Evolutionary conservation across 1,284 basidiomycete species (phyloP).

Genomic region (Leucoagaricus sp.): DNA sequence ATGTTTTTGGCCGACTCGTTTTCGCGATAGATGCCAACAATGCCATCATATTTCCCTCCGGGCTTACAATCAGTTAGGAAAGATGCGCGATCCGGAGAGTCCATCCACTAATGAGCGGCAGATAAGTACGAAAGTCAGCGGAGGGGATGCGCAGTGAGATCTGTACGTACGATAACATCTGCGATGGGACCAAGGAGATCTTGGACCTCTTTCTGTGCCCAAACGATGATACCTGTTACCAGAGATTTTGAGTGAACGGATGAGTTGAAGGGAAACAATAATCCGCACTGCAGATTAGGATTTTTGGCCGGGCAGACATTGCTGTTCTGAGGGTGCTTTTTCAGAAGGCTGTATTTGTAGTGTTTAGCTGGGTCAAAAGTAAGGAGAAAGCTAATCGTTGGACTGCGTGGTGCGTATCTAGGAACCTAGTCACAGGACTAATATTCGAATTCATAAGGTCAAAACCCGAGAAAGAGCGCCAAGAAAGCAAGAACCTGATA

Average conservation of each 20-base stretch:
- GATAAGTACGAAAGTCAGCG: not conserved
- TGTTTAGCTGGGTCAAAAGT: too few species aligned
- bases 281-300: constrained; percentile 46
- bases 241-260: not conserved
- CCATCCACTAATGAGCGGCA: constrained; percentile 49
- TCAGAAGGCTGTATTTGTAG: too few species aligned
- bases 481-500: not conserved
- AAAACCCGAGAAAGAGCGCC: not conserved
- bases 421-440: not conserved
- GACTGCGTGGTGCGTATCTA: not conserved
- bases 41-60: constrained; percentile 73
- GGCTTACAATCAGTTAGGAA: constrained; percentile 69
- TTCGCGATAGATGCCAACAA: constrained; percentile 81
- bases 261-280: not conserved
- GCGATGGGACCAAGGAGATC: constrained; percentile 68
- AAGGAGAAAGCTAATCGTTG: not conserved
- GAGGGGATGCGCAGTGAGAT: constrained; percentile 1
- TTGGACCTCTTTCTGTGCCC: constrained; percentile 78
- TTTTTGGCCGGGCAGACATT: constrained; percentile 36
- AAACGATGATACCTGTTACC: constrained; percentile 64
- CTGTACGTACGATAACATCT: constrained; percentile 69
- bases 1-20: constrained; percentile 65
- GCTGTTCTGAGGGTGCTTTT: not conserved
- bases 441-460: not conserved
- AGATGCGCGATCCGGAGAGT: constrained; percentile 63